Evolutionary conservation across 306 rosid genomes (phyloP), one percentile per base, ranked within the genome.

Genomic region (Corylus avellana): DNA sequence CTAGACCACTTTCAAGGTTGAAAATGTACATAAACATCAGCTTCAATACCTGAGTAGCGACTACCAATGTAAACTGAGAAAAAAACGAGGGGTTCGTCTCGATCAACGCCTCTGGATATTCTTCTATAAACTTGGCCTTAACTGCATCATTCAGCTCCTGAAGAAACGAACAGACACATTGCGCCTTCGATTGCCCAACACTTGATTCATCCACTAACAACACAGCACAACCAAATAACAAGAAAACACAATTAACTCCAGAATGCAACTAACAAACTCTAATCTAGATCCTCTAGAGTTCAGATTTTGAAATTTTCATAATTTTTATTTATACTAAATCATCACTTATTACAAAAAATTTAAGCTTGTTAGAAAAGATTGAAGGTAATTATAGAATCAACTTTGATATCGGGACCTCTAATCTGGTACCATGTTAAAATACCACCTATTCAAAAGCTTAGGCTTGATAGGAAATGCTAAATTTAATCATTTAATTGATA

Each of bases 81-180:
- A 95, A 95, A 85, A 95, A 95, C 6, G 96, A 89, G 13, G 98
- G 96, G 72, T 89, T 95, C 46, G 87, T 90, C 82, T 91, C 94
- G 54, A 95, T 93, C 75, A 95, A 87, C 2, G 88, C 80, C 82
- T 90, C 98, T 0, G 97, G 98, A 77, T 80, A 76, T 87, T 95
- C 99, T 78, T 95, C 99, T 18, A 95, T 93, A 84, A 85, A 95
- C 87, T 91, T 93, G 50, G 98, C 97, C 81, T 91, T 95, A 72
- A 95, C 99, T 70, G 98, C 94, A 85, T 95, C 98, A 78, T 95
- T 95, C 42, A 95, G 86, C 90, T 95, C 99, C 81, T 95, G 98
- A 81, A 95, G 97, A 89, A 95, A 95, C 67, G 97, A 90, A 79
- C 97, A 91, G 12, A 88, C 99, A 82, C 93, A 86, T 84, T 93